Base-by-base conservation (phyloP, 495 filamentous ascomycete genomes). In the Neurospora sublineolata region DNA sequence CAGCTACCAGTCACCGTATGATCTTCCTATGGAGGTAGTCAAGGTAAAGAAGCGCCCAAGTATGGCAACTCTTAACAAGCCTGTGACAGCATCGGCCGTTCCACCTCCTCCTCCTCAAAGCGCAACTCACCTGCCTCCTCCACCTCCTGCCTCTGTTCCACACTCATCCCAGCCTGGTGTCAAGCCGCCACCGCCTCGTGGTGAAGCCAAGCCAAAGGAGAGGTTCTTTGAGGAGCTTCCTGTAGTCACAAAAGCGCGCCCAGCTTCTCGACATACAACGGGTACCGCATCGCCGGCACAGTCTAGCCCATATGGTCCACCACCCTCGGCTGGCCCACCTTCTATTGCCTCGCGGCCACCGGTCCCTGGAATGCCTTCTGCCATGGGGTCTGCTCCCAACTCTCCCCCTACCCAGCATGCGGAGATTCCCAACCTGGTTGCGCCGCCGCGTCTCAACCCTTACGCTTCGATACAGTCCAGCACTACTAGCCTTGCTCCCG, bases 201-300 rank as follows among this genome's bases (percentile, higher is more conserved):
- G 69, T 76, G 52, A 11, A 64, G 77, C 76, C 73, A 83, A 77
- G 72, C 74, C 76, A 39, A 80, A 84, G 64, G 81, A 77, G 70
- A 89, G 88, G 69, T 97, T 97, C 79, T 97, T 94, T 74, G 94
- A 97, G 78, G 95, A 99, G 42, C 84, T 97, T 69, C 95, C 95
- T 10, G 77, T 89, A 72, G 77, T 86, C 42, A 76, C 87, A 71
- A 89, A 86, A 74, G 86, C 89, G 60, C 86, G 86, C 52, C 83
- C 85, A 12, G 76, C 82, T 16, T 83, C 83, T 7, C 80, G 84
- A 11, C 80, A 82, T 8, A 78, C 78, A 71, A 78, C 76, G 41
- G 76, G 74, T 18, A 73, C 78, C 30, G 16, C 77, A 3, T 82
- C 84, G 16, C 82, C 83, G 16, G 71, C 80, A 33, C 85, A 80